Conservation (phyloP, 1,139 yeast genomes). For the Torulaspora globosa region DNA sequence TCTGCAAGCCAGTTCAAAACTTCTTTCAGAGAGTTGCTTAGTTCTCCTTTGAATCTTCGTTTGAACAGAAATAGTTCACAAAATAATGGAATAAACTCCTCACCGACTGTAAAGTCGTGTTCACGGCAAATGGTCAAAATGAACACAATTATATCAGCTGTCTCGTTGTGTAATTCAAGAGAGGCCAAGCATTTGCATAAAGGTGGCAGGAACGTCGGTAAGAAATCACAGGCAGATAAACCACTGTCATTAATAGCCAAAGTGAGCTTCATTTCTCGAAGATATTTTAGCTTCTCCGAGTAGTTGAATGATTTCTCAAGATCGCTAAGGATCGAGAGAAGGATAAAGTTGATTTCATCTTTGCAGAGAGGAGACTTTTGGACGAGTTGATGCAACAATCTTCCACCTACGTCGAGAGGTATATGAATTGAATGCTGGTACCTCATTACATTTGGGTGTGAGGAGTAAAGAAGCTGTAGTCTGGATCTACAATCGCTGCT, state of each 20-base stretch:
- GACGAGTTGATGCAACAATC: slow-evolving; percentile 13
- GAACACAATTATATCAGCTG: slow-evolving; percentile 11
- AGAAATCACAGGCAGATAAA: slow-evolving; percentile 7
- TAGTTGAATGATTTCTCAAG: slow-evolving; percentile 13
- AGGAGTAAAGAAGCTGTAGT: slow-evolving; percentile 8
- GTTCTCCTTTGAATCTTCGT: background rate
- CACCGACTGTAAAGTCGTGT: slow-evolving; percentile 6
- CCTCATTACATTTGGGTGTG: slow-evolving; percentile 3
- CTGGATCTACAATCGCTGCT: slow-evolving; percentile 11
- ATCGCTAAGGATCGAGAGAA: slow-evolving; percentile 23
- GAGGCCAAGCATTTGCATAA: slow-evolving; percentile 14
- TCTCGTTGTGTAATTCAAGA: slow-evolving; percentile 16
- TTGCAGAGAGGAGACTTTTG: background rate
- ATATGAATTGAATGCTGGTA: slow-evolving; percentile 21
- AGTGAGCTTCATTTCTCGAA: slow-evolving; percentile 20
- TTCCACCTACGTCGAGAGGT: slow-evolving; percentile 14
- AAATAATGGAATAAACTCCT: slow-evolving; percentile 15
- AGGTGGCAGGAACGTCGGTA: slow-evolving; percentile 8
- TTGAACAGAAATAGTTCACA: slow-evolving; percentile 12
- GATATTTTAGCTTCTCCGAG: slow-evolving; percentile 12
- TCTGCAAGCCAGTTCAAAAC: slow-evolving; percentile 2
- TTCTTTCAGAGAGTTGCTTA: slow-evolving; percentile 6
- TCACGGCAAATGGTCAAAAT: slow-evolving; percentile 9
- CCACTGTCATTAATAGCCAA: slow-evolving; percentile 18
- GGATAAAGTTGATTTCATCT: slow-evolving; percentile 17